Base-by-base conservation (phyloP, 2,329 filamentous ascomycete species). In the Emergomyces orientalis region DNA sequence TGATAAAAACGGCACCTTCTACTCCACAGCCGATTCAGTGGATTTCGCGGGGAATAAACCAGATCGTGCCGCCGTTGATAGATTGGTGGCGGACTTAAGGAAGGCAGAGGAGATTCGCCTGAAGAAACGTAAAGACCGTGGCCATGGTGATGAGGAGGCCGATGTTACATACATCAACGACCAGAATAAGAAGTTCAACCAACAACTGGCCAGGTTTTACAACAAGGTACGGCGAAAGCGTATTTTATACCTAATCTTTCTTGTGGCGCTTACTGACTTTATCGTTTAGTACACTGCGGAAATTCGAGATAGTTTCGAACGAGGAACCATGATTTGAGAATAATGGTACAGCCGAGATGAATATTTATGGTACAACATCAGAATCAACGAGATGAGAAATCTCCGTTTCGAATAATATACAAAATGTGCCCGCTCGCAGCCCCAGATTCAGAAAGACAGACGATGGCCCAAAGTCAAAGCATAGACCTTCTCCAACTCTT, bases 111-210 rank as follows among this genome's bases (percentile, higher is more conserved):
- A 95, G 70, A 83, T 86, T 60, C 82, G 91, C 60, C 73, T 96
- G 71, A 95, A 92, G 83, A 95, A 95, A 80, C 83, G 91, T 70
- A 87, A 85, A 74, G 90, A 95, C 67, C 83, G 91, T 61, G 86
- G 89, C 74, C 84, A 87, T 73, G 88, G 87, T 66, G 91, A 92
- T 63, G 91, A 96, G 66, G 89, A 92, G 57, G 88, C 86, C 34
- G 94, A 99, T 76, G 89, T 97, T 70, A 97, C 93, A 8, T 97
- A 96, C 78, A 99, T 99, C 84, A 99, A 99, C 79, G 91, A 97
- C 79, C 97, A 99, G 88, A 99, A 99, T 82, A 97, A 97, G 82
- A 91, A 97, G 82, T 99, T 99, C 81, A 99, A 99, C 85, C 87
- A 96, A 80, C 97, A 99, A 80, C 81, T 99, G 76, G 82, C 88